Percentiles rank a stretch among this genome's conserved stretches.
phyloP scores from a whole-genome alignment of 2,329 filamentous ascomycete species.

The Graphiopsis chlorocephala region DNA sequence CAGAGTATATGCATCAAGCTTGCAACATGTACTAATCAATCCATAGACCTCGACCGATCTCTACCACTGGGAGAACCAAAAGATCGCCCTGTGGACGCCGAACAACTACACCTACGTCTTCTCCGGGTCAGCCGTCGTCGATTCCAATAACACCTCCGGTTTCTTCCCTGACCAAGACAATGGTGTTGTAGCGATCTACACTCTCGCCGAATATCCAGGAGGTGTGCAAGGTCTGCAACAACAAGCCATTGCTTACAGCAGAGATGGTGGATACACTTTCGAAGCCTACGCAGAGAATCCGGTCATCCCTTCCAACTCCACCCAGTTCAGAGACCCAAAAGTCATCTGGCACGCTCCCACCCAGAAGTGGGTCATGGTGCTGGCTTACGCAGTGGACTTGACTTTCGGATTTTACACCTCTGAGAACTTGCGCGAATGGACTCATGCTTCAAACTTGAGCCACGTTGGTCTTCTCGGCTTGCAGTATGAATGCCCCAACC shows the following conservation, averaged over 20 bases:
- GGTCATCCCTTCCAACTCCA: conserved; percentile 54
- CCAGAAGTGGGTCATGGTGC: conserved; percentile 57
- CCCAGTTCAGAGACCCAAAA: conserved; percentile 64
- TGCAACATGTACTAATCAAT: neutral
- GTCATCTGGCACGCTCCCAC: conserved; percentile 56
- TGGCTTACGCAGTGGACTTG: conserved; percentile 55
- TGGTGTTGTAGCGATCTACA: conserved; percentile 62
- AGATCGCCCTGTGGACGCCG: conserved; percentile 59
- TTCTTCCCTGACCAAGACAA: conserved; percentile 62
- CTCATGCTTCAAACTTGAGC: conserved; percentile 57
- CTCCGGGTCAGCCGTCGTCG: conserved; percentile 57
- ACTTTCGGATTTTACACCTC: conserved; percentile 62
- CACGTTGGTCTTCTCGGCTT: conserved; percentile 51
- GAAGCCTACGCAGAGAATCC: conserved; percentile 59
- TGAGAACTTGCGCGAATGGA: conserved; percentile 58
- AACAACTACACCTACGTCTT: conserved; percentile 55
- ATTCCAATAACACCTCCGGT: conserved; percentile 63
- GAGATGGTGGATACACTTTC: conserved; percentile 62
- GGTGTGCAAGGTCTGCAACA: conserved; percentile 42
- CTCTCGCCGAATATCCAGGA: conserved; percentile 39
- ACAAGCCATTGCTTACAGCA: conserved; percentile 62
- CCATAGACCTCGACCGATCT: conserved; percentile 44
- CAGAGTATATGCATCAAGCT: neutral
- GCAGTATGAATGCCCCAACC: conserved; percentile 64
- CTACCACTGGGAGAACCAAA: conserved; percentile 64